Evolutionary conservation across 2,329 filamentous ascomycete genomes (phyloP).

Genomic region (Plenodomus tracheiphilus): DNA sequence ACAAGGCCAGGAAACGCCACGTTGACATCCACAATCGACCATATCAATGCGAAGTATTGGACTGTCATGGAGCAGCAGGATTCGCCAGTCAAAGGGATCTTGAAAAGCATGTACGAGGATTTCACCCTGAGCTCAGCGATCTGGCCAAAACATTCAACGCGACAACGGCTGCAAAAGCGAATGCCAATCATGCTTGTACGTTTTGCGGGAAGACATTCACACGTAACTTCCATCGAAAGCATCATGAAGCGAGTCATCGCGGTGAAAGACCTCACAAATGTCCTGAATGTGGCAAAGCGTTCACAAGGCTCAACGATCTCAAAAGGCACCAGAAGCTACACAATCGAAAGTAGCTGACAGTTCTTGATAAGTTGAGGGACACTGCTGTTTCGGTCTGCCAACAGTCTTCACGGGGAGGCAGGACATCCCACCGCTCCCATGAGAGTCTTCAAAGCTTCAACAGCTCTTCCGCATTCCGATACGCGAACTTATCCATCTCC

Average conservation of each 20-base stretch:
- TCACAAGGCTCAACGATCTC: slow-evolving; percentile 27
- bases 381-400: too few species aligned
- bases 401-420: too few species aligned
- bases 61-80: slow-evolving; percentile 45
- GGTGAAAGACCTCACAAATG: slow-evolving; percentile 26
- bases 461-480: too few species aligned
- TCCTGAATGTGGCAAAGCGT: slow-evolving; percentile 32
- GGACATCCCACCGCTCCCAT: too few species aligned
- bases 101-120: slow-evolving; percentile 31
- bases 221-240: slow-evolving; percentile 40
- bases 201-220: slow-evolving; percentile 47
- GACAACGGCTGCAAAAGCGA: slow-evolving; percentile 11
- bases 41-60: slow-evolving; percentile 41
- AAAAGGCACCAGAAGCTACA: slow-evolving; percentile 31
- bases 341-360: slow-evolving; percentile 17
- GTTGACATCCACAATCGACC: slow-evolving; percentile 47
- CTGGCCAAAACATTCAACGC: slow-evolving; percentile 24
- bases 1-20: slow-evolving; percentile 41
- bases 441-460: too few species aligned
- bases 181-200: slow-evolving; percentile 33
- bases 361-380: too few species aligned
- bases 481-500: too few species aligned
- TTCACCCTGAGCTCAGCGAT: slow-evolving; percentile 32
- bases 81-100: slow-evolving; percentile 48
- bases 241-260: slow-evolving; percentile 46